phyloP scores from a whole-genome alignment of 2,329 filamentous ascomycete genomes.

The Calonectria henricotiae region DNA sequence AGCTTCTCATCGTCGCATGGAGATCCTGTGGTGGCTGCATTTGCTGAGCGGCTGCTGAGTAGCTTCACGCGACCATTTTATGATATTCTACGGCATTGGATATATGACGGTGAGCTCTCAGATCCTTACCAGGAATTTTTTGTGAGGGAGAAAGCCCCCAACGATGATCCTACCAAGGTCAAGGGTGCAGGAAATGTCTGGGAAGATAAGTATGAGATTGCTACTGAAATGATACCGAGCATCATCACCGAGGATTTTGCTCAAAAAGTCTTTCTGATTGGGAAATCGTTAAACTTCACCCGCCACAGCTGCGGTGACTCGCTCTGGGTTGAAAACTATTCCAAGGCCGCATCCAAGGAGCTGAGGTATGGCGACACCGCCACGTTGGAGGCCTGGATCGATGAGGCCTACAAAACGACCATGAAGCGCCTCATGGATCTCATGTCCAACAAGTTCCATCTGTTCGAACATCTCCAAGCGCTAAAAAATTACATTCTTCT shows the following conservation, averaged over 20 bases:
- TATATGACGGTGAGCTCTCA: conserved; percentile 97
- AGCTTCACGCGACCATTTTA: conserved; percentile 97
- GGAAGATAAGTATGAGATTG: conserved; percentile 96
- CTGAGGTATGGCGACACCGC: conserved; percentile 94
- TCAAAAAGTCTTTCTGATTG: conserved; percentile 96
- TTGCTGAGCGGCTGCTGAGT: conserved; percentile 89
- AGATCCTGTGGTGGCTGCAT: conserved; percentile 93
- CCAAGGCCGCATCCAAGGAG: conserved; percentile 92
- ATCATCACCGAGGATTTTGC: conserved; percentile 96
- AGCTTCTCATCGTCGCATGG: conserved; percentile 94
- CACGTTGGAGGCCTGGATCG: conserved; percentile 92
- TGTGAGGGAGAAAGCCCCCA: conserved; percentile 82
- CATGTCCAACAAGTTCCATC: conserved; percentile 95
- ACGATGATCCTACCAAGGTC: conserved; percentile 67
- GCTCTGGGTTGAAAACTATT: conserved; percentile 96
- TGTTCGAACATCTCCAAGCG: conserved; percentile 92
- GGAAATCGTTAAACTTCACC: conserved; percentile 98
- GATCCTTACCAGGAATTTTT: conserved; percentile 98
- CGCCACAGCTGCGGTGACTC: conserved; percentile 95
- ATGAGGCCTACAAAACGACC: conserved; percentile 97
- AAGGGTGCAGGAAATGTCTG: conserved; percentile 89
- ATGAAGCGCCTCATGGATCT: conserved; percentile 95
- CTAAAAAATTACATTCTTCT: conserved; percentile 96
- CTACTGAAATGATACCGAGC: conserved; percentile 88
- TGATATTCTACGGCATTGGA: conserved; percentile 95